Percentiles rank a stretch among this genome's conserved stretches.
Evolutionary conservation across 2,329 filamentous ascomycete species (phyloP).

Genomic region (Cercospora beticola): DNA sequence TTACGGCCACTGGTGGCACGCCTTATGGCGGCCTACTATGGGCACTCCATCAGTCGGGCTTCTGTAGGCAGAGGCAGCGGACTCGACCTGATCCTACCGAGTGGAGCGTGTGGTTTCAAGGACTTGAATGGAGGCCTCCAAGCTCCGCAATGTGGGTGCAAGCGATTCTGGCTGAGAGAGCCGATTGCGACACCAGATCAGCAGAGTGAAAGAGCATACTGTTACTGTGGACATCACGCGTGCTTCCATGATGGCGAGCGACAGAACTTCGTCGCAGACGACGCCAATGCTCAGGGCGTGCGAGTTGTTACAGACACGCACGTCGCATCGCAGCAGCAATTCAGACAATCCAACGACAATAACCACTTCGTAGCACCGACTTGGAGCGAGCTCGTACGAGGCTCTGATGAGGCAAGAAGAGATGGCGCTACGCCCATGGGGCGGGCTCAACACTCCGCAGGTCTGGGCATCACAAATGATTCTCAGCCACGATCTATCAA

Average conservation of each 20-base stretch:
- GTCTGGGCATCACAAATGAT: slow-evolving; percentile 32
- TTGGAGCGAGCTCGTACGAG: slow-evolving; percentile 27
- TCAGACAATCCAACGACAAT: slow-evolving; percentile 4
- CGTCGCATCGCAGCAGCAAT: slow-evolving; percentile 14
- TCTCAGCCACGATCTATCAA: slow-evolving; percentile 33
- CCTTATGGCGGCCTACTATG: slow-evolving; percentile 37
- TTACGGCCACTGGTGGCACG: slow-evolving; percentile 35
- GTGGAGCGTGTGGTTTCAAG: slow-evolving; percentile 54
- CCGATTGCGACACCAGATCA: slow-evolving; percentile 25
- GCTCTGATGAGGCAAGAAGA: slow-evolving; percentile 14
- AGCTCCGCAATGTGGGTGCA: slow-evolving; percentile 53
- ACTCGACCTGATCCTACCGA: slow-evolving; percentile 43
- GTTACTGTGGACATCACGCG: slow-evolving; percentile 58
- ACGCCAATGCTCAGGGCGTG: not conserved
- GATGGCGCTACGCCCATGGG: not conserved
- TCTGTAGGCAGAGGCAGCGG: slow-evolving; percentile 26
- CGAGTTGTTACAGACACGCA: not conserved
- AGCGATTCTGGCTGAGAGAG: slow-evolving; percentile 50
- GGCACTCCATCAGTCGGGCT: slow-evolving; percentile 23
- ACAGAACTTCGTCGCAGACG: not conserved
- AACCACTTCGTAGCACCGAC: slow-evolving; percentile 23
- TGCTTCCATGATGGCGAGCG: slow-evolving; percentile 50
- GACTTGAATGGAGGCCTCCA: slow-evolving; percentile 46
- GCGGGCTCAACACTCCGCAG: slow-evolving; percentile 15
- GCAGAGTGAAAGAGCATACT: slow-evolving; percentile 42